Percentiles rank a stretch among this genome's conserved stretches.
These are phyloP conservation scores for Neoboletus brunneissimus DNA, from an alignment of 768 basidiomycete genomes.

Conservation along the genomic window DNA sequence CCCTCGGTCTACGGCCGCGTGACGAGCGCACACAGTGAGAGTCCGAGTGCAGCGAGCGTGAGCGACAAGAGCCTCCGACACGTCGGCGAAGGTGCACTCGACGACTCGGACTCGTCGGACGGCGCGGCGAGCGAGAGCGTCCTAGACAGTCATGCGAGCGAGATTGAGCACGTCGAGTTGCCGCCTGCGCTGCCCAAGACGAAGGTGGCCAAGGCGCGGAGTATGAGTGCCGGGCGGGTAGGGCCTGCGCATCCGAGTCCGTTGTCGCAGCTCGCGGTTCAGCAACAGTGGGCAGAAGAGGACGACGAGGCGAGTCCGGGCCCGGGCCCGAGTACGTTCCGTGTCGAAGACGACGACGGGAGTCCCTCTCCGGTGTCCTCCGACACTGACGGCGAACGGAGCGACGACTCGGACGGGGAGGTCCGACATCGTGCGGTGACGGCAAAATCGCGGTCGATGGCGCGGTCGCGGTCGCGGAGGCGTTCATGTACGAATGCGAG, in stretches of 20 bases:
- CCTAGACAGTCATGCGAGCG: constrained; percentile 23
- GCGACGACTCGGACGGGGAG: constrained; percentile 26
- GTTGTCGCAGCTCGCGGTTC: constrained; percentile 54
- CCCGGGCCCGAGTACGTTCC: constrained; percentile 9
- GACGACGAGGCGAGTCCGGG: constrained; percentile 35
- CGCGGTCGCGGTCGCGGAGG: constrained; percentile 32
- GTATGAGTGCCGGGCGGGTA: constrained; percentile 20
- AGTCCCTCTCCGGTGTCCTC: constrained; percentile 61
- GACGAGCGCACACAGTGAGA: constrained; percentile 29
- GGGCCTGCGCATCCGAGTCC: constrained; percentile 58
- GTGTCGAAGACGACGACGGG: constrained; percentile 46
- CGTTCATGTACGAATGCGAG: constrained; percentile 21
- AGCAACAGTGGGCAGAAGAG: constrained; percentile 53
- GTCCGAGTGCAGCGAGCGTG: constrained; percentile 32
- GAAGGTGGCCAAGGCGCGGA: constrained; percentile 39
- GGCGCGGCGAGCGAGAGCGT: constrained; percentile 18
- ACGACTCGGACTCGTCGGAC: constrained; percentile 70
- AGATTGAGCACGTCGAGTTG: constrained; percentile 34
- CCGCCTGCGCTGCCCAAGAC: constrained; percentile 17
- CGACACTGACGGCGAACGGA: constrained; percentile 55
- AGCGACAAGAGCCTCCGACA: constrained; percentile 53
- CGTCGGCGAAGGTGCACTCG: constrained; percentile 74
- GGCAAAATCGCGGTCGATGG: constrained; percentile 25
- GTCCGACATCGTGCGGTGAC: not conserved
- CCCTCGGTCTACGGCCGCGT: constrained; percentile 43